Conservation (phyloP, 2,329 filamentous ascomycete species). For the Pseudogymnoascus sp. region DNA sequence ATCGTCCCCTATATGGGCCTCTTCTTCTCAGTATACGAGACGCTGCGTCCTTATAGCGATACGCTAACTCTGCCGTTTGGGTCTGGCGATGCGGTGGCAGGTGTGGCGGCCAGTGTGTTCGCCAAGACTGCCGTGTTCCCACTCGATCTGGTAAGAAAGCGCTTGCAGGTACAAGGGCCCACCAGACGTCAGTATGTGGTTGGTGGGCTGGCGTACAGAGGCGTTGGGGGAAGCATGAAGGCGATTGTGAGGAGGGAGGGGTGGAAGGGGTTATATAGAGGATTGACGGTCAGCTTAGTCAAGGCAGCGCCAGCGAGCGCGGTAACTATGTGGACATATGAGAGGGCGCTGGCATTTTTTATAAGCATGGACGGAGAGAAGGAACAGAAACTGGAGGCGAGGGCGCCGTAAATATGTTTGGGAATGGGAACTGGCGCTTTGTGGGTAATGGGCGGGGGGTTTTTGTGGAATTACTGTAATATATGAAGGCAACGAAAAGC, state of each 20-base stretch:
- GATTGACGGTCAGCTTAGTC: slow-evolving; percentile 73
- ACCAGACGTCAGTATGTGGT: slow-evolving; percentile 69
- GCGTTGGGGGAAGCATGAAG: slow-evolving; percentile 55
- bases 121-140: slow-evolving; percentile 91
- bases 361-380: not conserved
- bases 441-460: not conserved
- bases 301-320: slow-evolving; percentile 83
- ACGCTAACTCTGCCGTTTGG: slow-evolving; percentile 56
- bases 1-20: slow-evolving; percentile 96
- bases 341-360: slow-evolving; percentile 41
- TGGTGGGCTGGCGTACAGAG: slow-evolving; percentile 43
- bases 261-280: slow-evolving; percentile 72
- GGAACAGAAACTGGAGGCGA: not conserved
- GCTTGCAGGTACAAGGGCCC: slow-evolving; percentile 91
- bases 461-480: not conserved
- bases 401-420: not conserved
- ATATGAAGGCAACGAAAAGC: not conserved
- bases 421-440: slow-evolving; percentile 1
- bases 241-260: slow-evolving; percentile 68
- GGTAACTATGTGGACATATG: slow-evolving; percentile 72
- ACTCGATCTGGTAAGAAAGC: slow-evolving; percentile 83
- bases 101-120: slow-evolving; percentile 67
- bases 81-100: slow-evolving; percentile 74
- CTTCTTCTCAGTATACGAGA: slow-evolving; percentile 88
- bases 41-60: slow-evolving; percentile 53